Conservation (phyloP, 2,329 filamentous ascomycete genomes). For the Davidsoniella neocaledoniae region DNA sequence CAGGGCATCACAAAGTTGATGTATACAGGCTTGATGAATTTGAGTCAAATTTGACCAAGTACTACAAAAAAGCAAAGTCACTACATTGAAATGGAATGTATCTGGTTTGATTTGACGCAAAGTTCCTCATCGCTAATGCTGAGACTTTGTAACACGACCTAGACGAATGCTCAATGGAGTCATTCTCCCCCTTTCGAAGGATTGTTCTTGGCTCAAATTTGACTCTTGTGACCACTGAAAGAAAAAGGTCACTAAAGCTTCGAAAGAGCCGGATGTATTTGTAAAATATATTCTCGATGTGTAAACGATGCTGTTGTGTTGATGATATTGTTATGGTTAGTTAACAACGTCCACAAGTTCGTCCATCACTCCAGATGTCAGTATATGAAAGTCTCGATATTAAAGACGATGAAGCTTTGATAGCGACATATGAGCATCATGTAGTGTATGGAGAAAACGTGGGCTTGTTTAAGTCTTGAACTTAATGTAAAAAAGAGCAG, state of each 20-base stretch:
- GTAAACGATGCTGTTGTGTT: not conserved
- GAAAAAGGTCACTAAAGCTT: conserved; percentile 60
- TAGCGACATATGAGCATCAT: not conserved
- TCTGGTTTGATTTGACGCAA: conserved; percentile 78
- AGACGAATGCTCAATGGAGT: conserved; percentile 81
- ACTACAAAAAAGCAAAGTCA: not conserved
- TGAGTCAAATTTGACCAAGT: no score
- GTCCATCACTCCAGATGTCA: not conserved
- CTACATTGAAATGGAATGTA: conserved; percentile 29
- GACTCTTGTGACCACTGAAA: conserved; percentile 62
- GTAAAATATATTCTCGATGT: no score
- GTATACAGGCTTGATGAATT: no score
- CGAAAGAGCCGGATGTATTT: conserved; percentile 53
- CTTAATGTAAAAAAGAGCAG: no score
- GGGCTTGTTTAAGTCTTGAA: no score
- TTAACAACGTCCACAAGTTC: not conserved
- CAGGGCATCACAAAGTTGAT: no score
- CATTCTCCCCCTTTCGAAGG: conserved; percentile 25
- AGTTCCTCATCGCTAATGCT: conserved; percentile 56
- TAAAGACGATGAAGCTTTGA: not conserved
- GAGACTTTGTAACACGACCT: conserved; percentile 85
- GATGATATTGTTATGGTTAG: no score
- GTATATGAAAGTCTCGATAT: not conserved
- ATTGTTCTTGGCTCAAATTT: conserved; percentile 72
- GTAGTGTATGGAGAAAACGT: no score